Base-by-base conservation (phyloP, 2,329 filamentous ascomycete species). In the Penicillium sclerotiorum region DNA sequence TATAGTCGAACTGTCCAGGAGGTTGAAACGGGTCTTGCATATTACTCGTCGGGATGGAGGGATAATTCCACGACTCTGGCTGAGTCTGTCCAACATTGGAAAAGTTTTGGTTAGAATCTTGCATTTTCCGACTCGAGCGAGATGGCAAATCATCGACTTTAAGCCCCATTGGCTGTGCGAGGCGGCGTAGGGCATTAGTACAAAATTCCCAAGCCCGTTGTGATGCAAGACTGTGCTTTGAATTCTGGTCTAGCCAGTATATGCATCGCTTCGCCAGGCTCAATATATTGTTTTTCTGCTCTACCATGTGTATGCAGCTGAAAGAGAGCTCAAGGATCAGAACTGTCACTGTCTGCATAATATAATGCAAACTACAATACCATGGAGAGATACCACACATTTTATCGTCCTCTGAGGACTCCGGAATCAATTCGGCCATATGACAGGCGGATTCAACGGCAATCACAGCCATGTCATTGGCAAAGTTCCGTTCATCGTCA, bases 351-450 rank as follows among this genome's bases (percentile, higher is more conserved):
- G 69, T 59, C 53, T 76, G 73, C 53, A 74, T 70, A 13, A 75
- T 50, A 51, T 68, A 70, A 47, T 75, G 72, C 23, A 75, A 55
- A 15, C 73, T 55, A 50, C 61, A 70, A 68, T 69, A 74, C 73
- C 73, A 76, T 15, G 71, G 70, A 1, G 64, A 61, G 7, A 67
- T 52, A 13, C 55, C 56, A 38, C 67, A 65, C 4, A 73, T 45
- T 38, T 65, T 66, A 5, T 60, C 52, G 5, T 61, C 45, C 39
- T 70, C 63, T 2, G 68, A 65, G 25, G 60, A 53, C 13, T 69
- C 63, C 4, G 72, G 71, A 6, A 76, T 63, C 6, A 74, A 50
- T 5, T 60, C 57, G 5, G 76, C 53, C 57, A 68, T 66, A 7
- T 65, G 59, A 25, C 59, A 59, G 1, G 72, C 73, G 4, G 67